These are phyloP conservation scores for Heracleum sosnowskyi DNA, from an alignment of 129 eudicot genomes.

Conservation along the genomic window DNA sequence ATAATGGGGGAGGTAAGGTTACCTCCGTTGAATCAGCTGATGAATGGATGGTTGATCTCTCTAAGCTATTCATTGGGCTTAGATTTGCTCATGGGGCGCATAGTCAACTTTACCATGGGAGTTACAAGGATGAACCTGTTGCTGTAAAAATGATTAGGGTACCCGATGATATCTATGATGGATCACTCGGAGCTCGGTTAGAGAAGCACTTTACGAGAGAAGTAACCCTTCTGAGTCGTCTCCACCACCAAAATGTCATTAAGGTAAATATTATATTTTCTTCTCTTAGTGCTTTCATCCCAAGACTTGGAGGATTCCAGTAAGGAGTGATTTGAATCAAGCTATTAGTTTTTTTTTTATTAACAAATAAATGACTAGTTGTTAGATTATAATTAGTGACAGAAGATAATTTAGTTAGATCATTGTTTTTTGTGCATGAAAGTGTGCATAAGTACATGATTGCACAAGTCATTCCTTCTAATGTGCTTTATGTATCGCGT, in stretches of 20 bases:
- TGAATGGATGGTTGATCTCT: slow-evolving; percentile 69
- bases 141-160: slow-evolving; percentile 74
- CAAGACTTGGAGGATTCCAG: background rate
- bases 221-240: slow-evolving; percentile 64
- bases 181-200: slow-evolving; percentile 51
- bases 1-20: slow-evolving; percentile 78
- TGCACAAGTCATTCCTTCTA: background rate
- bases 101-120: slow-evolving; percentile 87
- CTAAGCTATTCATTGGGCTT: slow-evolving; percentile 68
- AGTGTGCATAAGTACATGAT: background rate
- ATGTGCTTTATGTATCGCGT: background rate
- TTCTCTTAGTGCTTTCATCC: background rate
- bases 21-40: slow-evolving; percentile 66
- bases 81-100: slow-evolving; percentile 94
- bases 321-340: background rate
- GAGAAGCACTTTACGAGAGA: slow-evolving; percentile 75
- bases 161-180: slow-evolving; percentile 88
- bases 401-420: background rate
- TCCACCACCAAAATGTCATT: slow-evolving; percentile 68
- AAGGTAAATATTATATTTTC: slow-evolving; percentile 31
- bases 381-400: background rate
- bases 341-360: background rate
- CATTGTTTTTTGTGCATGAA: background rate
- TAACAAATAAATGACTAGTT: background rate
- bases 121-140: slow-evolving; percentile 65